Evolutionary conservation across 2,329 filamentous ascomycete genomes (phyloP), one percentile per base, ranked within the genome.

Genomic region (Microdochium nivale): DNA sequence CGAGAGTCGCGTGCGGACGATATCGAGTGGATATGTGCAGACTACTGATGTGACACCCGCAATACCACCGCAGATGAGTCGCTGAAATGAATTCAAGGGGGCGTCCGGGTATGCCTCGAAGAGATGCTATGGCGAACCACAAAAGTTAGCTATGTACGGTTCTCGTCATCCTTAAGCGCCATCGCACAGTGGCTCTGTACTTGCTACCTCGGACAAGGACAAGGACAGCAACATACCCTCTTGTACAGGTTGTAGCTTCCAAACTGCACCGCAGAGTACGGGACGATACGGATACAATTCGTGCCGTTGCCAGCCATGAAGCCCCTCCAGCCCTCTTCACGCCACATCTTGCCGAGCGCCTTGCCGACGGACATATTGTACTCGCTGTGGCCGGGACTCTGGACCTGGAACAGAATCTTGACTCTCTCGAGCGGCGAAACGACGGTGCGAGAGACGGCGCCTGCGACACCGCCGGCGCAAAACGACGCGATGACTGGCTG

Each of bases 191-290:
- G 5, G 40, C 7, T 24, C 5, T 23, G 40, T 23, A 19, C 40
- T 19, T 7, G 40, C 40, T 24, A 23, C 40, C 19, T 11, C 16
- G 13, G 21, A 25, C 24, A 47, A 23, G 21, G 49, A 37, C 49
- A 25, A 52, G 44, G 24, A 16, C 13, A 24, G 3, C 3, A 10
- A 72, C 84, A 67, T 73, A 95, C 91, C 73, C 84, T 81, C 71
- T 95, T 96, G 73, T 99, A 99, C 59, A 97, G 83, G 67, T 95
- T 97, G 75, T 97, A 99, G 65, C 90, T 95, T 60, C 92, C 92
- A 69, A 99, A 99, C 65, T 99, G 94, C 40, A 97, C 94, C 11
- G 94, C 94, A 49, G 92, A 97, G 69, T 99, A 99, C 3, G 94
- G 94, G 50, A 99, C 90, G 59, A 99, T 99, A 55, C 94, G 88